Evolutionary conservation across 2,329 filamentous ascomycete genomes (phyloP), one percentile per base, ranked within the genome.

Genomic region (Rosellinia necatrix): DNA sequence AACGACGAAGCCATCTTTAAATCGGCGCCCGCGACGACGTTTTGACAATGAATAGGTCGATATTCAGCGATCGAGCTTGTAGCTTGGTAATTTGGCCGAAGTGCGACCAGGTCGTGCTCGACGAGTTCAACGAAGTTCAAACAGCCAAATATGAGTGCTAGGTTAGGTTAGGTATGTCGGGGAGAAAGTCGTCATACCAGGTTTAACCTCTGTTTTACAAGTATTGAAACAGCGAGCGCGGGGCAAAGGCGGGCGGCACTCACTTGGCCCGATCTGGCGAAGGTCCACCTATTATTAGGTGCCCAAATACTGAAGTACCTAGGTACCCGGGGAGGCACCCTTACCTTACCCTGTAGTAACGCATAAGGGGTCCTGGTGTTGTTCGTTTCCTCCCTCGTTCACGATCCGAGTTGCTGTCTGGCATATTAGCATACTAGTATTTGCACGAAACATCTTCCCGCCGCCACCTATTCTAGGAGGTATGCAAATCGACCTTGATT

Each of bases 1-100:
- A 84, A 65, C 53, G 77, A 72, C 49, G 71, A 70, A 15, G 78
- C 68, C 66, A 75, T 73, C 34, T 49, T 43, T 4, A 12, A 21
- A 27, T 47, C 21, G 38, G 37, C 6, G 22, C 47, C 46, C 12
- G 38, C 32, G n/a, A 34, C 32, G 24, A 30, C 12, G 30, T n/a
- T 43, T 21, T 4, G 7, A 25, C 25, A 35, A 30, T 21, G 35
- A 27, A 37, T 12, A 10, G 19, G 21, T 22, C 6, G 17, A 48
- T 25, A 13, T 4, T 29, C 27, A n/a, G n/a, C n/a, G n/a, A n/a
- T n/a, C n/a, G n/a, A n/a, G n/a, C n/a, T n/a, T n/a, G n/a, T n/a
- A n/a, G n/a, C n/a, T n/a, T 8, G 38, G 21, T 8, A 24, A 41
- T 40, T 32, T 6, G 41, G 21, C 13, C 21, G n/a, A 6, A 41